A percentile compares a stretch with the other conserved stretches of the same genome.
Evolutionary conservation across 1,139 yeast genomes (phyloP).

Genomic region (Saccharomyces pastorianus): DNA sequence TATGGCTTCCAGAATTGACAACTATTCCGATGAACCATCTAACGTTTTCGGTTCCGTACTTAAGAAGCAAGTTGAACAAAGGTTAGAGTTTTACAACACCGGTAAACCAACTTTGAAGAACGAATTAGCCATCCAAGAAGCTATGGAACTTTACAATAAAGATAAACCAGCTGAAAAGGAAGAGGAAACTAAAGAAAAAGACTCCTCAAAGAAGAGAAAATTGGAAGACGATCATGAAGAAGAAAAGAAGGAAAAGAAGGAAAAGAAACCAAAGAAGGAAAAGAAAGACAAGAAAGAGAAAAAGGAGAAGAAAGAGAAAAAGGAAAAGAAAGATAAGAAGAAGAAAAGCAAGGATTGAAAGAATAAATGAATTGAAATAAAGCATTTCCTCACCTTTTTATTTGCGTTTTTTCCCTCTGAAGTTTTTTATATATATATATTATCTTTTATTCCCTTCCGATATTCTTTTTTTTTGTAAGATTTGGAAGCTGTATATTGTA

Average conservation of each 20-base stretch:
- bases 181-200: constrained; percentile 23
- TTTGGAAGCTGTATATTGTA: constrained; percentile 6
- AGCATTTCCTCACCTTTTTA: background rate
- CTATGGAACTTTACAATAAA: constrained; percentile 62
- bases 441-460: constrained; percentile 8
- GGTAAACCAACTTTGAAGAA: constrained; percentile 97
- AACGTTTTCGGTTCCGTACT: constrained; percentile 83
- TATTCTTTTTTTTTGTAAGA: constrained; percentile 2
- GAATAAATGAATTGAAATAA: constrained; percentile 18
- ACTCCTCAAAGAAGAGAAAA: constrained; percentile 39
- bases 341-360: constrained; percentile 43
- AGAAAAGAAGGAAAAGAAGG: constrained; percentile 42
- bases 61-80: constrained; percentile 95
- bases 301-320: constrained; percentile 48
- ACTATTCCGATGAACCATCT: constrained; percentile 80
- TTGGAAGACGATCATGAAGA: constrained; percentile 32
- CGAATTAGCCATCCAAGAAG: constrained; percentile 86
- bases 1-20: constrained; percentile 96
- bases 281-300: constrained; percentile 46
- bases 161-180: constrained; percentile 44
- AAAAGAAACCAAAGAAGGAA: constrained; percentile 42
- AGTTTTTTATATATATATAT: constrained; percentile 7
- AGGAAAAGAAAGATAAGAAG: constrained; percentile 48
- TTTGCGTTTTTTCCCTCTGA: background rate
- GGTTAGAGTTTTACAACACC: constrained; percentile 89